These are phyloP conservation scores for Candida piceae DNA, from an alignment of 805 yeast genomes.

Conservation along the genomic window DNA sequence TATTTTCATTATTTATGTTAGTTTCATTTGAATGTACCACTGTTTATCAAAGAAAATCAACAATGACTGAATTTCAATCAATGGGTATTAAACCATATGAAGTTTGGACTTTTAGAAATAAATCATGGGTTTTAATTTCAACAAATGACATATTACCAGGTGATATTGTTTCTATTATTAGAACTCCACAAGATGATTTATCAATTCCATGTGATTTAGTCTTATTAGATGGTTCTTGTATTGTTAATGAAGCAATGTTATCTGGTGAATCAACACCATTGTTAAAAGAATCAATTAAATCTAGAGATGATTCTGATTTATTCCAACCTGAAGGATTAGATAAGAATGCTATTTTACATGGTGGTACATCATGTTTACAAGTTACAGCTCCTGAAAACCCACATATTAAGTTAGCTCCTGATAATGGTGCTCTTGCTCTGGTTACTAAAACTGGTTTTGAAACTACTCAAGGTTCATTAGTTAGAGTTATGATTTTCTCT, in stretches of 20 bases:
- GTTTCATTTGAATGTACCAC: slow-evolving; percentile 91
- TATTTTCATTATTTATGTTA: slow-evolving; percentile 87
- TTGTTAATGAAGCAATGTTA: slow-evolving; percentile 97
- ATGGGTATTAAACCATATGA: slow-evolving; percentile 95
- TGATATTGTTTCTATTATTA: slow-evolving; percentile 79
- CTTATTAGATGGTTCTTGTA: slow-evolving; percentile 83
- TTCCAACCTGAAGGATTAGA: slow-evolving; percentile 80
- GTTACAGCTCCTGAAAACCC: slow-evolving; percentile 63
- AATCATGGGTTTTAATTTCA: slow-evolving; percentile 61
- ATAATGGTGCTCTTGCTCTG: slow-evolving; percentile 84
- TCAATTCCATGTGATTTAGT: slow-evolving; percentile 94
- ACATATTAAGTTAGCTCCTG: slow-evolving; percentile 66
- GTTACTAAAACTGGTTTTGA: slow-evolving; percentile 97
- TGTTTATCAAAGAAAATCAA: slow-evolving; percentile 90
- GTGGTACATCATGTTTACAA: slow-evolving; percentile 95
- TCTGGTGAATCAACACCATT: slow-evolving; percentile 98
- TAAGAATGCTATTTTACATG: slow-evolving; percentile 82
- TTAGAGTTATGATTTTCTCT: slow-evolving; percentile 92
- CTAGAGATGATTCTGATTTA: slow-evolving; percentile 68
- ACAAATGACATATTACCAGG: slow-evolving; percentile 84
- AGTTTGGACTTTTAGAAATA: slow-evolving; percentile 66
- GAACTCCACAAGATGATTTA: slow-evolving; percentile 79
- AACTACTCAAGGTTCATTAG: slow-evolving; percentile 95
- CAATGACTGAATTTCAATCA: slow-evolving; percentile 91
- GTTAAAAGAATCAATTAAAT: slow-evolving; percentile 82